These are phyloP conservation scores for Globisporangium spiculum DNA, from an alignment of 352 stramenopile genomes.

Conservation along the genomic window DNA sequence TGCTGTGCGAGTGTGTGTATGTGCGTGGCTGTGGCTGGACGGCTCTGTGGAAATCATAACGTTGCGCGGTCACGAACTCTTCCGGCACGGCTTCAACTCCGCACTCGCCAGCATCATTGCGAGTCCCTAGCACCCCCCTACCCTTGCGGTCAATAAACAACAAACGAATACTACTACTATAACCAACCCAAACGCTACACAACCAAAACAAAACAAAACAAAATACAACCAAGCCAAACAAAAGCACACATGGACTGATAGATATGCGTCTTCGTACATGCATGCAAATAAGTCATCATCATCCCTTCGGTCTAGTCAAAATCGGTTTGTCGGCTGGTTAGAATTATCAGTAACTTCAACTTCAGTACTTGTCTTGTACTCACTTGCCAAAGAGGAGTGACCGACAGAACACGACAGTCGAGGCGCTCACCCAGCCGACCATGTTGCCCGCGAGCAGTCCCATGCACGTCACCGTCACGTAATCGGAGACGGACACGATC, in stretches of 20 bases:
- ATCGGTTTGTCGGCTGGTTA: neutral
- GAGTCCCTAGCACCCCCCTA: neutral
- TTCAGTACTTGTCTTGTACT: neutral
- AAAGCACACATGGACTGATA: neutral
- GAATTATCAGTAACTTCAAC: neutral
- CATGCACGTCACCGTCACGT: conserved; percentile 58
- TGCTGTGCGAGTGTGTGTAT: neutral
- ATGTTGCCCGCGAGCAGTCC: conserved; percentile 59
- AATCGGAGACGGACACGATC: conserved; percentile 67
- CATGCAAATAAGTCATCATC: neutral
- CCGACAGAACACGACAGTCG: conserved; percentile 51
- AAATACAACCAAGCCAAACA: neutral
- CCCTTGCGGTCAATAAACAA: conserved; percentile 9
- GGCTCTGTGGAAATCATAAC: conserved; percentile 6
- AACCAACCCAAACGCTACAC: conserved; percentile 1
- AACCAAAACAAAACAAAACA: conserved; percentile 3
- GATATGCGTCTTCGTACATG: neutral
- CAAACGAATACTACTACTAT: conserved; percentile 13
- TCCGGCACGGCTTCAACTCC: neutral
- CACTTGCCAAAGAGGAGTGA: conserved; percentile 41
- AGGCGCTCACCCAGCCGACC: conserved; percentile 55
- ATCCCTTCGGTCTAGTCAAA: neutral
- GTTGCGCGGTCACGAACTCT: neutral
- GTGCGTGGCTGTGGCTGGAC: neutral
- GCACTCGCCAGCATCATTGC: neutral